These are phyloP conservation scores for Monosporascus cannonballus DNA, from an alignment of 2,329 filamentous ascomycete species.

Conservation along the genomic window DNA sequence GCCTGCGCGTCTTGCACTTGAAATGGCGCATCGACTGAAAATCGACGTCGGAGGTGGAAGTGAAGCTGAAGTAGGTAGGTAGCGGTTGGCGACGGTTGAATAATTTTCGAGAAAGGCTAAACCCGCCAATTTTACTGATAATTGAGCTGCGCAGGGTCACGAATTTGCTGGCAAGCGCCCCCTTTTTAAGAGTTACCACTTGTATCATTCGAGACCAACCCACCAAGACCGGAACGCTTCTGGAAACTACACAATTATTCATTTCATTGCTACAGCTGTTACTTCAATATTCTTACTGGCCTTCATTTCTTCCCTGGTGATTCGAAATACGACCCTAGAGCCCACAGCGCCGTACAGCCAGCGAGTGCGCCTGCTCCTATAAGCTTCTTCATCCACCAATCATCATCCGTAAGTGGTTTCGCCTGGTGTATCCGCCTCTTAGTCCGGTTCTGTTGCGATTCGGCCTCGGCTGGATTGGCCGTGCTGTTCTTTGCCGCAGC, in stretches of 20 bases:
- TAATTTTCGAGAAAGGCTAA: no score
- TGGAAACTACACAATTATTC: not conserved
- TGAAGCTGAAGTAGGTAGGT: not conserved
- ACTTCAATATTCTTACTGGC: not conserved
- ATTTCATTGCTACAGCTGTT: not conserved
- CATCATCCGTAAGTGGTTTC: constrained; percentile 58
- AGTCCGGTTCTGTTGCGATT: constrained; percentile 2
- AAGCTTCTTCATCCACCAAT: constrained; percentile 62
- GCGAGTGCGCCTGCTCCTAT: constrained; percentile 55
- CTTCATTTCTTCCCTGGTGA: constrained; percentile 13
- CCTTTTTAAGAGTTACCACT: not conserved
- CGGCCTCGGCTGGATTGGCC: constrained; percentile 13
- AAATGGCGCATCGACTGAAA: no score
- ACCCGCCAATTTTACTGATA: no score
- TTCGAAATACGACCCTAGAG: constrained; percentile 47
- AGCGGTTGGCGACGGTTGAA: not conserved
- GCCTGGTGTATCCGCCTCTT: constrained; percentile 40
- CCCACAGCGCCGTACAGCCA: constrained; percentile 57
- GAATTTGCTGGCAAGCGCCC: not conserved
- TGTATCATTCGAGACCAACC: no score
- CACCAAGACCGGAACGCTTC: not conserved
- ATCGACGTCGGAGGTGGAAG: not conserved
- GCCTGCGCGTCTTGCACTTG: no score
- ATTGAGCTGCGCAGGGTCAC: no score
- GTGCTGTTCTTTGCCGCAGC: constrained; percentile 22